Evolutionary conservation across 1,284 basidiomycete species (phyloP).

Genomic region (Ceratobasidium papillatum): DNA sequence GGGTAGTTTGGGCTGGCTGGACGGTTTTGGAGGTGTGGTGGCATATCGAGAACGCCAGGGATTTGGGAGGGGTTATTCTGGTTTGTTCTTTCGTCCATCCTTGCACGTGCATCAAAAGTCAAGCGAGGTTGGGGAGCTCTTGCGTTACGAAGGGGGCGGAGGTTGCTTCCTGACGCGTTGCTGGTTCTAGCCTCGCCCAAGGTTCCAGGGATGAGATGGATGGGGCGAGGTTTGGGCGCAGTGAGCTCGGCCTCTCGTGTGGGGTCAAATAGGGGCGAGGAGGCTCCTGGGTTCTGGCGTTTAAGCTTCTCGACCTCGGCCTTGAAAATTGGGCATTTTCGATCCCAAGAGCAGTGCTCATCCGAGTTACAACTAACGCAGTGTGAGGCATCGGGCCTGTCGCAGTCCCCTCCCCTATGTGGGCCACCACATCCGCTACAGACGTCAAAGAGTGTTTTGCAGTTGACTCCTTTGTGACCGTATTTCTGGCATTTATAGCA

Average conservation of each 20-base stretch:
- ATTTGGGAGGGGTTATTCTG: too few relatives aligned
- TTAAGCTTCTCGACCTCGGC: neutral
- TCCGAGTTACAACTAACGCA: neutral
- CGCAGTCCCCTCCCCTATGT: neutral
- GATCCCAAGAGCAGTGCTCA: neutral
- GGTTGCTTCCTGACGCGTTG: too few relatives aligned
- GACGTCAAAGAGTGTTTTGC: neutral
- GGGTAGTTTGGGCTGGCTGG: too few relatives aligned
- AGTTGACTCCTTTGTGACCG: neutral
- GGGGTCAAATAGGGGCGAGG: neutral
- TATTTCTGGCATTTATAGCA: slow-evolving; percentile 4
- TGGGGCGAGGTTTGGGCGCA: too few relatives aligned
- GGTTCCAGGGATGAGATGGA: too few relatives aligned
- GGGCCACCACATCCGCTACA: neutral
- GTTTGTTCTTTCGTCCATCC: too few relatives aligned
- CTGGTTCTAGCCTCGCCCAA: too few relatives aligned
- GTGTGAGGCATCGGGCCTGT: neutral
- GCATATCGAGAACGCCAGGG: too few relatives aligned
- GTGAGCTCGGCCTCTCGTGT: neutral
- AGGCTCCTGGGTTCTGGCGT: neutral
- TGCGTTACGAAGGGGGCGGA: too few relatives aligned
- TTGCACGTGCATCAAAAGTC: too few relatives aligned
- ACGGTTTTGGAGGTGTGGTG: too few relatives aligned
- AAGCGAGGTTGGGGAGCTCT: too few relatives aligned
- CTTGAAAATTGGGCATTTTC: neutral